phyloP scores from a whole-genome alignment of 2,329 filamentous ascomycete genomes.

The Fusarium liriodendri region DNA sequence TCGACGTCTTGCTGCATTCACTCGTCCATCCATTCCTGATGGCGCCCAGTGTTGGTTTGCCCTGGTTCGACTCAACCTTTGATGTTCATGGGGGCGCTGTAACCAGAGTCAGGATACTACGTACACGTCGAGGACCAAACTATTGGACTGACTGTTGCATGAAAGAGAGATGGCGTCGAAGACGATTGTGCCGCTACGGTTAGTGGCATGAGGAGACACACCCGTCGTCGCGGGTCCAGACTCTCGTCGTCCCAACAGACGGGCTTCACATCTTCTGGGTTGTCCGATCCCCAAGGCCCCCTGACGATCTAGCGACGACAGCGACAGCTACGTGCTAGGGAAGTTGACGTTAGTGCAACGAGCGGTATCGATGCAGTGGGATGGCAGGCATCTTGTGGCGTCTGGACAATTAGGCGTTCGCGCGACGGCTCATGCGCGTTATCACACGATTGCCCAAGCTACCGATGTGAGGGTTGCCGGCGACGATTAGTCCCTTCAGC shows the following conservation, averaged over 20 bases:
- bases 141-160: constrained; percentile 30
- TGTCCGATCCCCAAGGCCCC: constrained; percentile 12
- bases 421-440: constrained; percentile 20
- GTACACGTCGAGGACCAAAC: background rate
- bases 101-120: constrained; percentile 6
- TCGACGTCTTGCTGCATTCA: background rate
- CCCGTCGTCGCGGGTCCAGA: constrained; percentile 32
- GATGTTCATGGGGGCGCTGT: background rate
- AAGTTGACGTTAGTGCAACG: constrained; percentile 19
- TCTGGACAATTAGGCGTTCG: constrained; percentile 15
- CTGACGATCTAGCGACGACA: constrained; percentile 28
- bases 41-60: background rate
- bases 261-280: background rate
- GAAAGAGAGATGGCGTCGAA: constrained; percentile 29
- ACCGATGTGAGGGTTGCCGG: constrained; percentile 23
- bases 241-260: constrained; percentile 4
- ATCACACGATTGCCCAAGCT: constrained; percentile 28
- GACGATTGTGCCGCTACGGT: constrained; percentile 15
- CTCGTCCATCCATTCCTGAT: background rate
- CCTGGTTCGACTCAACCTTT: background rate
- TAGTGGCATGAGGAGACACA: constrained; percentile 36
- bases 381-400: constrained; percentile 17
- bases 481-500: constrained; percentile 16
- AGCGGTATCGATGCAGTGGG: background rate
- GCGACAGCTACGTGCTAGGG: constrained; percentile 17